Conservation (phyloP, 1,284 basidiomycete genomes). For the Apiotrichum montevideense region DNA sequence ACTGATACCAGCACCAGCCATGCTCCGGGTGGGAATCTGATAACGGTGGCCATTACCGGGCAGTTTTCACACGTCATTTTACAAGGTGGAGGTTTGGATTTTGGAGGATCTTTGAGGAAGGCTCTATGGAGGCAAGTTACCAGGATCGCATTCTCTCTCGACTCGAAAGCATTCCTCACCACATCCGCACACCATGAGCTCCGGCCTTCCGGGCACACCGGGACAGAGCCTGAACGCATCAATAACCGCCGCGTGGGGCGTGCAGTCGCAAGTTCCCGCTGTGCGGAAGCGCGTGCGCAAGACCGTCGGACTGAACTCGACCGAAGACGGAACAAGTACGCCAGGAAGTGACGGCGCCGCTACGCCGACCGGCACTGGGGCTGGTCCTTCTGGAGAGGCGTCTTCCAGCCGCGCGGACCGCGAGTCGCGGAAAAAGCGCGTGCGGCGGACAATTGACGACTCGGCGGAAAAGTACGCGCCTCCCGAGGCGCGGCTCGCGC, state of each 20-base stretch:
- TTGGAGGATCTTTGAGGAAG: too few species aligned
- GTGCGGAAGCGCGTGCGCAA: constrained; percentile 14
- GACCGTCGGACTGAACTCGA: constrained; percentile 15
- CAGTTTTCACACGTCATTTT: too few species aligned
- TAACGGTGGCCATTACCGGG: too few species aligned
- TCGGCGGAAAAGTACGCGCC: constrained; percentile 38
- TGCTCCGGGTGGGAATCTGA: too few species aligned
- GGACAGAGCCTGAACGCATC: constrained; percentile 29
- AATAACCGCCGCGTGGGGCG: constrained; percentile 41
- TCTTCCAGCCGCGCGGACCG: background rate
- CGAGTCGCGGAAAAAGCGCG: constrained; percentile 17
- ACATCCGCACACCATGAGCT: constrained; percentile 9
- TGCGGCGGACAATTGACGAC: constrained; percentile 11
- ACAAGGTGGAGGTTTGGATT: too few species aligned
- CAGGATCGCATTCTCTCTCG: too few species aligned
- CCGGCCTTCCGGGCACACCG: constrained; percentile 3
- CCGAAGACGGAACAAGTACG: constrained; percentile 5
- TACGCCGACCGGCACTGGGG: background rate
- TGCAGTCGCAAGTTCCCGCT: constrained; percentile 2
- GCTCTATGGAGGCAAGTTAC: too few species aligned
- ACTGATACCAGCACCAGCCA: too few species aligned
- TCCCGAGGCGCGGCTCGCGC: constrained; percentile 55
- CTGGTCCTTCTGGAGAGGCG: background rate
- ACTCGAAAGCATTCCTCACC: too few species aligned
- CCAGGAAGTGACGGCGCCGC: constrained; percentile 5